Conservation (phyloP, 1,284 basidiomycete species). For the Macrocybe sp. region DNA sequence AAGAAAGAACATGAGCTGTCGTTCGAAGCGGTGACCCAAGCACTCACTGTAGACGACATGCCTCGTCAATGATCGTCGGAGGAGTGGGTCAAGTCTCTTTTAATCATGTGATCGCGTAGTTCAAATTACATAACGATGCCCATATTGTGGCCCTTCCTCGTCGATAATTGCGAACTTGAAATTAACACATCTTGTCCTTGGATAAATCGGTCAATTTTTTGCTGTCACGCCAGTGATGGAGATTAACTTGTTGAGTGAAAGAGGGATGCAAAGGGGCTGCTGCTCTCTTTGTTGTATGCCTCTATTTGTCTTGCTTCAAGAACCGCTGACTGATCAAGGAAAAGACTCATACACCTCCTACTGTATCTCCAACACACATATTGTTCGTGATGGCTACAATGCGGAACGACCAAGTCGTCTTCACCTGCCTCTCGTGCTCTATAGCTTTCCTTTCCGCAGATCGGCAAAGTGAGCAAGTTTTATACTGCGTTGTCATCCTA, state of each 20-base stretch:
- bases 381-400: constrained; percentile 18
- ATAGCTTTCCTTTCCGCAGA: constrained; percentile 85
- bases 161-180: too few species aligned
- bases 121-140: background rate
- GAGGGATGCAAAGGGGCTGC: too few species aligned
- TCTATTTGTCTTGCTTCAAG: too few species aligned
- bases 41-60: constrained; percentile 10
- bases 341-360: background rate
- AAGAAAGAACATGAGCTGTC: background rate
- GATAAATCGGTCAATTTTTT: too few species aligned
- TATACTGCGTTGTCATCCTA: background rate
- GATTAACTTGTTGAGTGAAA: too few species aligned
- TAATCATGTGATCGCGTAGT: constrained; percentile 4
- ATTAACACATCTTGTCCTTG: too few species aligned
- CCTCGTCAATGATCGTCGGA: background rate
- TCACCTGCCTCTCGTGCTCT: constrained; percentile 91
- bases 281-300: too few species aligned
- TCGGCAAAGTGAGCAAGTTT: constrained; percentile 67
- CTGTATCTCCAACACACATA: background rate
- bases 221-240: too few species aligned
- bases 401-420: constrained; percentile 36
- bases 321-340: background rate
- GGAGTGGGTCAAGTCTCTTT: background rate
- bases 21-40: background rate
- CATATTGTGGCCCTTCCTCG: background rate